Conservation (phyloP, 2,329 filamentous ascomycete species). For the Fusarium sp. region DNA sequence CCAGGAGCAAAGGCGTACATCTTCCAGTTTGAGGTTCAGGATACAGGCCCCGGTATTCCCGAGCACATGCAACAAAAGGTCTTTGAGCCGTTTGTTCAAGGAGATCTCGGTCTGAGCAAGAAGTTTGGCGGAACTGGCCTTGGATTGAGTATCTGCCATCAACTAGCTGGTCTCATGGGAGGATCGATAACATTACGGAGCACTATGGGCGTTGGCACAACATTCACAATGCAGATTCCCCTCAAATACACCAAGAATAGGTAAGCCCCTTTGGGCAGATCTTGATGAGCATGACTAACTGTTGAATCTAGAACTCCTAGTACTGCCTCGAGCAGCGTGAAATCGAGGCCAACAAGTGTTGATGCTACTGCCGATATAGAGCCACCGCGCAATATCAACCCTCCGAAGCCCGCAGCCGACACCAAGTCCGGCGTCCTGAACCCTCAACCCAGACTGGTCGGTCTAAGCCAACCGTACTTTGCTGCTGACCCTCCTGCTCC, state of each 20-base stretch:
- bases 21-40: conserved; percentile 90
- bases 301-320: conserved; percentile 59
- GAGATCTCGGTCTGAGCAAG: conserved; percentile 88
- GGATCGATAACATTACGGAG: conserved; percentile 80
- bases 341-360: conserved; percentile 62
- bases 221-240: conserved; percentile 86
- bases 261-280: conserved; percentile 12
- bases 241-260: conserved; percentile 80
- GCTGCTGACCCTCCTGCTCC: conserved; percentile 55
- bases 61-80: conserved; percentile 82
- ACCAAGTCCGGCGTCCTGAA: conserved; percentile 62
- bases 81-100: conserved; percentile 95
- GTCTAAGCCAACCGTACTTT: conserved; percentile 87
- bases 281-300: conserved; percentile 19
- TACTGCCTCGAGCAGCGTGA: conserved; percentile 65
- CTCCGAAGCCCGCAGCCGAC: conserved; percentile 43
- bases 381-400: conserved; percentile 46
- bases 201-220: conserved; percentile 78
- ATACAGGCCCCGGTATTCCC: conserved; percentile 88
- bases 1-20: conserved; percentile 72
- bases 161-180: conserved; percentile 85
- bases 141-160: conserved; percentile 89
- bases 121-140: conserved; percentile 91
- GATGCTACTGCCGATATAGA: conserved; percentile 57
- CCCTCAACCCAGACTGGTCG: conserved; percentile 81